These are phyloP conservation scores for Vachellia collinsii DNA, from an alignment of 306 rosid species.

Conservation along the genomic window DNA sequence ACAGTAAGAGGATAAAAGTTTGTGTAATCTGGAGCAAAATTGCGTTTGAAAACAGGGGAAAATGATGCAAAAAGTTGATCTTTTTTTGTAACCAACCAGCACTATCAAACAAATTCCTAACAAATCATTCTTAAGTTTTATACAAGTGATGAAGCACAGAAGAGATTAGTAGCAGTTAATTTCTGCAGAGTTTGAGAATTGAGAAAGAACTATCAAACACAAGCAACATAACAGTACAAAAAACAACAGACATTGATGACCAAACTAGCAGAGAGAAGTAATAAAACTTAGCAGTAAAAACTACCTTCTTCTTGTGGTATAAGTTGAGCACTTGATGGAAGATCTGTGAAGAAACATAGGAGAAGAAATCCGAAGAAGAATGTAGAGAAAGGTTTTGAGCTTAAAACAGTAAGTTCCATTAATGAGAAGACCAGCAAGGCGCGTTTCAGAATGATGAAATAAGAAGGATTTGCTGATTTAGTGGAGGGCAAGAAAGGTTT, in stretches of 20 bases:
- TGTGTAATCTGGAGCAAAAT: neutral
- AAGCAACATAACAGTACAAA: neutral
- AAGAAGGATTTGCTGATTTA: neutral
- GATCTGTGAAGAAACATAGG: too few relatives aligned
- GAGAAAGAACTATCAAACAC: neutral
- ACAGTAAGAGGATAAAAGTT: neutral
- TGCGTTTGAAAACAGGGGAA: neutral
- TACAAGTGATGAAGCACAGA: neutral
- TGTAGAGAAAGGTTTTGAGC: constrained; percentile 3
- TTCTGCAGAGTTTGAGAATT: neutral
- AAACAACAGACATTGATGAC: neutral
- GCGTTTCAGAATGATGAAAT: neutral
- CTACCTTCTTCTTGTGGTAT: constrained; percentile 42
- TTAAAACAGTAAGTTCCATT: too few relatives aligned
- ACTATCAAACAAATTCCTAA: neutral
- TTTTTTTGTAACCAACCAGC: neutral
- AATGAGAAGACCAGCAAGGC: neutral
- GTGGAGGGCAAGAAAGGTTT: neutral
- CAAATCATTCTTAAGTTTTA: neutral
- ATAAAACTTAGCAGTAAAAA: neutral
- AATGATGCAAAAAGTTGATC: neutral
- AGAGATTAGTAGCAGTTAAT: neutral
- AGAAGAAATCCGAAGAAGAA: too few relatives aligned
- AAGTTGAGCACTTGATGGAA: too few relatives aligned
- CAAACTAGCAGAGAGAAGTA: neutral